Base-by-base conservation (phyloP, 1,139 yeast species). In the Taphrina confusa region DNA sequence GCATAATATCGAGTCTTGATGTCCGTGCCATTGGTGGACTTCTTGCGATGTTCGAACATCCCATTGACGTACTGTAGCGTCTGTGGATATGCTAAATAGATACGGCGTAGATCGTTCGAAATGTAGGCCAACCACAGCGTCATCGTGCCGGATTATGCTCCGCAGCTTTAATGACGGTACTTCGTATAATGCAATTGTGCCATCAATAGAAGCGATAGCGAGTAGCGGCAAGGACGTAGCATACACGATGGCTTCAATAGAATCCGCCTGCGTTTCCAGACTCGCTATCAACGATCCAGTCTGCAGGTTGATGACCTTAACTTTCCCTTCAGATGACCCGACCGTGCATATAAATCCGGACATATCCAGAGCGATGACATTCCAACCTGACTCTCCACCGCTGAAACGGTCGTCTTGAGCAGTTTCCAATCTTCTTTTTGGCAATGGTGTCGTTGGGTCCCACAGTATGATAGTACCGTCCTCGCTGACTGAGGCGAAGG, bases 1-100 rank as follows among this genome's bases (percentile, higher is more conserved):
- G 68, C 90, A 97, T 63, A 92, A 79, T 12, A 92, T 84, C 61
- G 97, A 97, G 86, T 88, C 87, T 72, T 86, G 87, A 73, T 92
- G 98, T 22, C 98, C 99, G 49, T 82, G 82, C 65, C 95, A 95
- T 36, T 78, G 85, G 75, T 85, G 87, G 58, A 85, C 72, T 66
- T 82, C 84, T 62, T 78, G 80, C 61, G 96, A 95, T 2, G 90
- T 85, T 75, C 96, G 83, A 8, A 87, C 84, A 73, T 94, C 97
- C 87, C 91, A 90, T 72, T 85, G 84, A 73, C 85, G 85, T 39
- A 92, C 80, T 67, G 81, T 82, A 59, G 97, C 97, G 70, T 90
- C 87, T 83, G 89, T 87, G 61, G 87, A 82, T 2, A 90, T 79
- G 0, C 87, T 94, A 42, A 87, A 74, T 60, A 92, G 75, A 56